phyloP scores from a whole-genome alignment of 75 land plant genomes.

The Pinus albicaulis region DNA sequence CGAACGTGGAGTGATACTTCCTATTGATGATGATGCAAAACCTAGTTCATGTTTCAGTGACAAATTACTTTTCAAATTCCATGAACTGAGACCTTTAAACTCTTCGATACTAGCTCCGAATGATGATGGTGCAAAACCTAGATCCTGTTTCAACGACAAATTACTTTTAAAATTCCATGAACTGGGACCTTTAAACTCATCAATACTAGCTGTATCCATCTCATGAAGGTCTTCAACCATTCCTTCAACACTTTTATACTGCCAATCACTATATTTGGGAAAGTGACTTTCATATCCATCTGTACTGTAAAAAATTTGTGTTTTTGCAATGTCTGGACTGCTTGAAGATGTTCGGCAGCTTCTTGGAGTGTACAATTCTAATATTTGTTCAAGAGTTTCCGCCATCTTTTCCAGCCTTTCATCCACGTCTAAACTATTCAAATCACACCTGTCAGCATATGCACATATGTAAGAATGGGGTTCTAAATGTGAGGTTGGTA shows the following conservation, averaged over 20 bases:
- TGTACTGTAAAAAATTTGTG: conserved; percentile 16
- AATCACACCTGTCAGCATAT: conserved; percentile 55
- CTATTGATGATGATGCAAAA: conserved; percentile 38
- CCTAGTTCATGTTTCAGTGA: conserved; percentile 20
- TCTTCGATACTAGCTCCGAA: conserved; percentile 64
- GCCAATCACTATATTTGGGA: conserved; percentile 46
- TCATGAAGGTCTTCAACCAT: conserved; percentile 86
- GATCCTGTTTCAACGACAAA: conserved; percentile 22
- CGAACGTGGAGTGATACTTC: conserved; percentile 55
- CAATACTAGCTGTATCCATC: conserved; percentile 63
- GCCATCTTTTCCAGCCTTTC: conserved; percentile 46
- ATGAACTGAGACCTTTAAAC: conserved; percentile 16
- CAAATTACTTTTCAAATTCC: conserved; percentile 31
- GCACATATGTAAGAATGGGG: conserved; percentile 69
- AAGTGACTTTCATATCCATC: conserved; percentile 29
- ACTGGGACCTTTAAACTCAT: conserved; percentile 34
- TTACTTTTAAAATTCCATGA: conserved; percentile 28
- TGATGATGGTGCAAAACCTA: conserved; percentile 33
- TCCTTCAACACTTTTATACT: conserved; percentile 55
- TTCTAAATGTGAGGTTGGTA: conserved; percentile 49
- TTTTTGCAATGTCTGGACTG: conserved; percentile 39
- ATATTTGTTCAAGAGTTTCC: conserved; percentile 47
- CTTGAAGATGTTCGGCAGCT: conserved; percentile 14
- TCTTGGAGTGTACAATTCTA: conserved; percentile 30
- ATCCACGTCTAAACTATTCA: conserved; percentile 42